Base-by-base conservation (phyloP, 208 protist genomes). In the Trypanosoma caninum region DNA sequence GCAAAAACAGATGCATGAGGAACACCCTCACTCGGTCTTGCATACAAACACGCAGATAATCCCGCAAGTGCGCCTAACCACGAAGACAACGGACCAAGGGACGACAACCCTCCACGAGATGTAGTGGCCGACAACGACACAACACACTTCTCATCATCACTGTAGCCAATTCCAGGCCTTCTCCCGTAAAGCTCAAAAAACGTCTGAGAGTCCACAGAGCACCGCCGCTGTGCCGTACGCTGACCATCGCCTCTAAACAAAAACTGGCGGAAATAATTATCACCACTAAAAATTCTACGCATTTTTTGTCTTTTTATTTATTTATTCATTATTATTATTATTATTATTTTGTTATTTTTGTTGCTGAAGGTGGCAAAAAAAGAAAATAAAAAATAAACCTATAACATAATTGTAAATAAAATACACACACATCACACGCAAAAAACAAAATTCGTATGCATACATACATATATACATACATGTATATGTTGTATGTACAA, bases 121-220 rank as follows among this genome's bases (percentile, higher is more conserved):
- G 27, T 14, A 52, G 44, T 30, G n/a, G 25, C 28, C 30, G 28
- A 46, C 33, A 41, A 23, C 2, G 23, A 3, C 18, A 9, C 23
- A 44, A 27, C 33, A 13, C 18, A 2, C n/a, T 33, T 1, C n/a
- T 18, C 22, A n/a, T 27, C 27, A 3, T 22, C 20, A 8, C 14
- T 28, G 35, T 30, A 25, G 1, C 23, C 23, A 13, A 4, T 25
- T 2, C 59, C 60, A 22, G 51, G 60, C 6, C 20, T 42, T 42
- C 56, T 55, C 23, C 64, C 64, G 27, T 70, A 70, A 18, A 70
- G 56, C 27, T 70, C 52, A 52, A 63, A 56, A 30, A 70, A 70
- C 14, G 25, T 16, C 35, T 61, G 40, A 6, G 37, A 11, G 27
- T 70, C 56, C 38, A 42, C 11, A 16, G 53, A 3, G 23, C 34